phyloP scores from a whole-genome alignment of 345 rosid species.

The Zanthoxylum bungeanum region DNA sequence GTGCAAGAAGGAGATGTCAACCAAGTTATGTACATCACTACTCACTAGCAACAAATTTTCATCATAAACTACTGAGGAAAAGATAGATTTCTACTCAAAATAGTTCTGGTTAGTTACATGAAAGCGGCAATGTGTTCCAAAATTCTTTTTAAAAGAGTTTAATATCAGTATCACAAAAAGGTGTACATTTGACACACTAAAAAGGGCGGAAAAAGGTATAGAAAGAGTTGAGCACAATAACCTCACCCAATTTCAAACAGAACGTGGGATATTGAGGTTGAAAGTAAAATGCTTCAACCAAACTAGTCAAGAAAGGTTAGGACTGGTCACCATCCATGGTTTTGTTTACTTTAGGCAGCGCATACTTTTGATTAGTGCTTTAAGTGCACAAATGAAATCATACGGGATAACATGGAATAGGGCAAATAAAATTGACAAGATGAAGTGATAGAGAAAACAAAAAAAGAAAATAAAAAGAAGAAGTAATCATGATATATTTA shows the following conservation, averaged over 20 bases:
- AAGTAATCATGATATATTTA: neutral
- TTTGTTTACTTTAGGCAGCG: neutral
- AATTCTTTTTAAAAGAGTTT: neutral
- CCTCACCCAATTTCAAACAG: neutral
- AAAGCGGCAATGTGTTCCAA: neutral
- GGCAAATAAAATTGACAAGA: neutral
- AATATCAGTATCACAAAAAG: neutral
- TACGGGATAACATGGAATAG: neutral
- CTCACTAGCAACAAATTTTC: neutral
- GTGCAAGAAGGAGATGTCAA: constrained; percentile 6
- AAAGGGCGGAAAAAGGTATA: neutral
- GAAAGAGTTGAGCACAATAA: neutral
- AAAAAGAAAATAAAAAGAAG: neutral
- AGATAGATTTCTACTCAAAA: neutral
- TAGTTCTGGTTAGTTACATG: neutral
- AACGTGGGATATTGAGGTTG: too few species aligned
- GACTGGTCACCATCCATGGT: neutral
- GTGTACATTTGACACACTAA: neutral
- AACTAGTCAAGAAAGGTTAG: neutral
- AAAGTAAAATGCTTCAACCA: neutral
- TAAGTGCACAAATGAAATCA: too few species aligned
- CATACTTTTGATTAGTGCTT: neutral
- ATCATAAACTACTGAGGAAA: neutral
- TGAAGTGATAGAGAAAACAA: neutral
- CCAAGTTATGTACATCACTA: neutral